Percentiles rank a stretch among this genome's conserved stretches.
These are phyloP conservation scores for Tulasnella sp. DNA, from an alignment of 768 basidiomycete genomes.

Conservation along the genomic window DNA sequence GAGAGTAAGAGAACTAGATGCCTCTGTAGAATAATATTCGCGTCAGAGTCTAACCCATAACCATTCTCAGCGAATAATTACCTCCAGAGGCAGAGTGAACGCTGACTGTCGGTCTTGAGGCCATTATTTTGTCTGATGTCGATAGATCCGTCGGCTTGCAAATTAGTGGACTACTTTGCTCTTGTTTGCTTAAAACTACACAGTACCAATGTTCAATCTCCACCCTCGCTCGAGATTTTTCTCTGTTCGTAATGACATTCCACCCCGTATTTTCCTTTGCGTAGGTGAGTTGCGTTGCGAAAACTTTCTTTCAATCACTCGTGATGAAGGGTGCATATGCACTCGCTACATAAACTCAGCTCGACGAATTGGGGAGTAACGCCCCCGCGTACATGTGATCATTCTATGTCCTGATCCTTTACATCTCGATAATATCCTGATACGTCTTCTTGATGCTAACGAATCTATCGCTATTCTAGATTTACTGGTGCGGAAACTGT, in stretches of 20 bases:
- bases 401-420: too few species aligned
- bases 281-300: neutral
- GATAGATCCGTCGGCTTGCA: constrained; percentile 6
- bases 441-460: too few species aligned
- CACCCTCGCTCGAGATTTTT: neutral
- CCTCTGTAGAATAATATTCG: constrained; percentile 37
- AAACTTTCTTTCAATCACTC: neutral
- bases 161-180: neutral
- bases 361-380: constrained; percentile 7
- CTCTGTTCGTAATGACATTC: neutral
- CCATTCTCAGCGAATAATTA: constrained; percentile 24
- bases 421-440: too few species aligned
- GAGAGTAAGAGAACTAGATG: constrained; percentile 78
- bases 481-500: too few species aligned
- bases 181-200: neutral
- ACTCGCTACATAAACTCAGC: constrained; percentile 9
- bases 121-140: constrained; percentile 38
- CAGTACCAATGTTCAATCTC: constrained; percentile 9
- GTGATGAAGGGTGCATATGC: neutral
- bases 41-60: constrained; percentile 3
- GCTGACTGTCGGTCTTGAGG: constrained; percentile 84
- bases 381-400: too few species aligned
- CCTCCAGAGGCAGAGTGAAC: constrained; percentile 68
- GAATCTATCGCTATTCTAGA: too few species aligned
- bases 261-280: neutral